Conservation (phyloP, 2,329 filamentous ascomycete genomes). For the Trichoderma oligosporum region DNA sequence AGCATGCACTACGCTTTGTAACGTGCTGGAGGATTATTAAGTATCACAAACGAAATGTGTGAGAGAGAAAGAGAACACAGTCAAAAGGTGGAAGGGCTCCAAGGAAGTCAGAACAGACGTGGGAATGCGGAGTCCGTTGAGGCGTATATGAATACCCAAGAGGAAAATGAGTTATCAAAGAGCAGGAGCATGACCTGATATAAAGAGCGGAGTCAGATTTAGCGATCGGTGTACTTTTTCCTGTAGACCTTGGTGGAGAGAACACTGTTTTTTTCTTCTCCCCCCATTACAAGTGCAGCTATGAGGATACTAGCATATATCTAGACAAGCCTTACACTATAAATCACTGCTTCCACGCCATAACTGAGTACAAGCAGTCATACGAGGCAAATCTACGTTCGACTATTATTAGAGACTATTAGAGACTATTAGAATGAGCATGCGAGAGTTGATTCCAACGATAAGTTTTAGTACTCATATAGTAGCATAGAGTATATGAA, state of each 20-base stretch:
- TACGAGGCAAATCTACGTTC: too few species aligned
- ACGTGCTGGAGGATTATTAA: neutral
- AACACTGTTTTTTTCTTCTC: neutral
- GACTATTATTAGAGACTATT: too few species aligned
- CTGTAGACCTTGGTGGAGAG: constrained; percentile 1
- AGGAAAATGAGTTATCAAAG: constrained; percentile 4
- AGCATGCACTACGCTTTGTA: neutral
- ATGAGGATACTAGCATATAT: neutral
- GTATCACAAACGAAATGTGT: neutral
- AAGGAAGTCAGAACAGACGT: neutral
- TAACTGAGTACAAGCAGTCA: too few species aligned
- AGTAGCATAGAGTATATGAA: too few species aligned
- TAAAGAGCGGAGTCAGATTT: constrained; percentile 7
- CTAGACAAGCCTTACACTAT: too few species aligned
- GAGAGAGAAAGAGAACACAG: neutral
- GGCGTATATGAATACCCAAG: constrained; percentile 14
- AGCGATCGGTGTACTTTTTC: constrained; percentile 13
- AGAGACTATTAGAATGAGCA: too few species aligned
- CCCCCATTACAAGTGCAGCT: neutral
- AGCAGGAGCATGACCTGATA: constrained; percentile 10
- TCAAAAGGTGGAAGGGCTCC: neutral
- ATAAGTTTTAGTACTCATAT: too few species aligned
- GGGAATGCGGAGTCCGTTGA: neutral
- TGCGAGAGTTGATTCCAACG: too few species aligned
- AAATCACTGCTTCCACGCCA: too few species aligned